Base-by-base conservation (phyloP, 2,329 filamentous ascomycete species). In the Diaporthe ampelina region DNA sequence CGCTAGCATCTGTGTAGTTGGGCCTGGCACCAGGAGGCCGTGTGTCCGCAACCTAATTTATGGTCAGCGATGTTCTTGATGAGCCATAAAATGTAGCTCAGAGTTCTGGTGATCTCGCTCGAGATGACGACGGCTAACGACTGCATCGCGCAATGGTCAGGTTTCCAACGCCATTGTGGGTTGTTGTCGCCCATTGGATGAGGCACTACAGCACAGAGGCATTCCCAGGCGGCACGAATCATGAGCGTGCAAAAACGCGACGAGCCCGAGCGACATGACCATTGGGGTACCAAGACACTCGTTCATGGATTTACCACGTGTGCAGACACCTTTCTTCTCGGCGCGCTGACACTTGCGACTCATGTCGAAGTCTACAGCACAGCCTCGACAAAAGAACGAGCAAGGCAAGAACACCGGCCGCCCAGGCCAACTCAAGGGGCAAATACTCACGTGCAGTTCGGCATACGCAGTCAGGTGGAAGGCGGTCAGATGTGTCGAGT, bases 1-100 rank as follows among this genome's bases (percentile, higher is more conserved):
- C 89, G 57, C 93, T 93, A 58, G 94, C 89, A 84, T 97, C 95
- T 77, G 90, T 93, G 84, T 94, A 95, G 84, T 98, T 95, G 76
- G 91, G 91, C 76, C 94, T 92, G 76, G 92, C 91, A 67, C 90
- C 90, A 61, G 91, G 89, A 63, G 95, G 95, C 71, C 96, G 93
- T 70, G 91, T 93, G 84, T 98, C 96, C 78, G 88, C 86, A 77
- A 98, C 91, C 95, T 97, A 78, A 77, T 73, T 11, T 59, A 21
- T 19, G 13, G 77, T 83, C 74, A 83, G 80, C 74, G 40, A 67
- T 13, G 21, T 37, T n/a, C 17, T 26, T 19, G 15, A 52, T 6
- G n/a, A 13, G 15, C 29, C 26, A 9, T n/a, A 24, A 5, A 17
- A 13, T 21, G 15, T 11, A n/a, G 19, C 32, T 35, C 32, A 1